phyloP scores from a whole-genome alignment of 768 basidiomycete species.

The Leccinum boreale region DNA sequence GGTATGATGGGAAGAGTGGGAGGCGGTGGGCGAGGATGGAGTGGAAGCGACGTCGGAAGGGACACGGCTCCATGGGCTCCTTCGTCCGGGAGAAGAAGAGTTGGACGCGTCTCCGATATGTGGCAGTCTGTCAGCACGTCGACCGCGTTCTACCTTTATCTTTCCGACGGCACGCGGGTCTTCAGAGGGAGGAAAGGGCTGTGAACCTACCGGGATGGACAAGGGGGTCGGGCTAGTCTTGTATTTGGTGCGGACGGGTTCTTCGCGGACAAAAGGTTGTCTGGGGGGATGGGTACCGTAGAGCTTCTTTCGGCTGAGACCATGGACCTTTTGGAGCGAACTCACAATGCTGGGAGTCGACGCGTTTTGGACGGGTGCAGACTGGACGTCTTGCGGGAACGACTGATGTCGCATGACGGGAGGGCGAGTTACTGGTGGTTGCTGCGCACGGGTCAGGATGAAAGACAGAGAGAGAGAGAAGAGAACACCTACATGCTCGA shows the following conservation, averaged over 20 bases:
- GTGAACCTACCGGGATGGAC: conserved; percentile 27
- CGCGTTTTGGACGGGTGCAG: conserved; percentile 20
- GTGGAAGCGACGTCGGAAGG: conserved; percentile 21
- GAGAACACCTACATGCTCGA: conserved; percentile 13
- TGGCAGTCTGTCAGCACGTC: conserved; percentile 18
- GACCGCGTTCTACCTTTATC: conserved; percentile 23
- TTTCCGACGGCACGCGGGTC: conserved; percentile 18
- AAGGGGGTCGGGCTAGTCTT: conserved; percentile 31
- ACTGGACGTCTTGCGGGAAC: conserved; percentile 27
- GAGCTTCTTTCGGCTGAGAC: conserved; percentile 67
- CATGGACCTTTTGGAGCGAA: conserved; percentile 64
- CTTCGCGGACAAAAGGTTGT: conserved; percentile 54
- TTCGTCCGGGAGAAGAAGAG: conserved; percentile 37
- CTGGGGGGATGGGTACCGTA: conserved; percentile 51
- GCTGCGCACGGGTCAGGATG: conserved; percentile 10
- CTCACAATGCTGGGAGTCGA: conserved; percentile 51
- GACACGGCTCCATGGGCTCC: conserved; percentile 14
- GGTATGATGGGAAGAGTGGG: conserved; percentile 17
- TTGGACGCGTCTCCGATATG: conserved; percentile 15
- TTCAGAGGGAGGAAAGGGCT: conserved; percentile 15
- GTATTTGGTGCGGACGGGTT: conserved; percentile 37
- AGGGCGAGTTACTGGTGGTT: conserved; percentile 11
- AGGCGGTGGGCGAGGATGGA: conserved; percentile 24
- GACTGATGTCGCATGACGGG: conserved; percentile 28
- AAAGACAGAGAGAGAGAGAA: background rate